Base-by-base conservation (phyloP, 352 stramenopile genomes). In the Pythium myriotylum region DNA sequence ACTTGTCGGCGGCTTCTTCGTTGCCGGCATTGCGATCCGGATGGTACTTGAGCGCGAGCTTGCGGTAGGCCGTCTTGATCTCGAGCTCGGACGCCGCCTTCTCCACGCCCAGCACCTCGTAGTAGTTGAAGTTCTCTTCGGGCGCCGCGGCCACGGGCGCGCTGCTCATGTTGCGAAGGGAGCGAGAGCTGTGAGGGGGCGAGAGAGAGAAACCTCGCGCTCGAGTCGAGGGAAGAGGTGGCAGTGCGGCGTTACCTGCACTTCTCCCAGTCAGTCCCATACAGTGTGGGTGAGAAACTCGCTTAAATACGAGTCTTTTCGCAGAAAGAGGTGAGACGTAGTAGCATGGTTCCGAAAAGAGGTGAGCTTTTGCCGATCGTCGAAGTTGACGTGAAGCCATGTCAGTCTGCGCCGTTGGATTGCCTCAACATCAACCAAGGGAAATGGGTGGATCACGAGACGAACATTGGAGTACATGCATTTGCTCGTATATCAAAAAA, bases 1-100 rank as follows among this genome's bases (percentile, higher is more conserved):
- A 95, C 64, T 91, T 82, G 50, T 95, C 84, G 23, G 77, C 80
- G 8, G 86, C 86, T 20, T 92, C 86, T 40, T 73, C 70, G 20
- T 80, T 89, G 61, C 88, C 87, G 22, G 80, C 81, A 49, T 96
- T 95, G 60, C 87, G 85, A 65, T 97, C 89, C 19, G 89, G 89
- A 59, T 97, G 89, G 64, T 91, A 92, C 72, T 96, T 95, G 66
- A 95, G 84, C 58, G 86, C 87, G 41, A 96, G 72, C 72, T 95
- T 96, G 52, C 84, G 81, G 79, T 96, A 97, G 24, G 87, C 81
- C 19, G 72, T 79, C 70, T 96, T 96, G 72, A 97, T 96, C 67
- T 97, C 89, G 54, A 94, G 78, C 68, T 95, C 86, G 33, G 85
- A 95, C 33, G 89, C 76, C 40, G 85, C 83, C 60, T 89, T 90